A percentile compares a stretch with the other conserved stretches of the same genome.
These are phyloP conservation scores for Piper longum DNA, from an alignment of 164 flowering plant genomes.

Conservation along the genomic window DNA sequence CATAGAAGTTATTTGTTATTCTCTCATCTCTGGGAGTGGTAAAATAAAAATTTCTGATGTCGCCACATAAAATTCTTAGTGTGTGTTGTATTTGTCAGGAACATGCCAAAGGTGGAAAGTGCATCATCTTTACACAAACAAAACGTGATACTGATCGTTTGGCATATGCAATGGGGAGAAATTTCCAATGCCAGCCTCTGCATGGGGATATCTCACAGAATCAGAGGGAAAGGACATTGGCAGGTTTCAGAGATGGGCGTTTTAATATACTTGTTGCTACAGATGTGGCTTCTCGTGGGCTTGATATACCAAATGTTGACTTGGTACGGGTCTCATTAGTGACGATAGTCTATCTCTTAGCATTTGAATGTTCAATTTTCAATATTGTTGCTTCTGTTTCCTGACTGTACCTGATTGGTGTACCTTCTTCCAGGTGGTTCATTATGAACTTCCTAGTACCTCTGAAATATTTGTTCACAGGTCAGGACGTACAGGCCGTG, in stretches of 20 bases:
- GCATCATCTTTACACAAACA: conserved; percentile 29
- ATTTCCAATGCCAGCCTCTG: conserved; percentile 20
- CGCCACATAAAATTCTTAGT: not conserved
- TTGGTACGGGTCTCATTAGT: conserved; percentile 13
- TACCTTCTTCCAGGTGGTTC: conserved; percentile 39
- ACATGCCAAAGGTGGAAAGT: conserved; percentile 26
- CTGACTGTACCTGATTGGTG: not conserved
- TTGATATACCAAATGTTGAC: conserved; percentile 37
- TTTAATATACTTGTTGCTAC: conserved; percentile 28
- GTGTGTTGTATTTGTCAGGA: conserved; percentile 9
- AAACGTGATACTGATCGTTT: conserved; percentile 30
- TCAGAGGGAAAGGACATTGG: conserved; percentile 29
- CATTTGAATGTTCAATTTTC: too few species aligned
- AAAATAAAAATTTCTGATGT: not conserved
- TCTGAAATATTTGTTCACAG: conserved; percentile 91
- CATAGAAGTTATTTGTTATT: too few species aligned
- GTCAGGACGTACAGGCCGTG: conserved; percentile 95
- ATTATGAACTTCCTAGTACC: conserved; percentile 67
- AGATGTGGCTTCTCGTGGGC: conserved; percentile 42
- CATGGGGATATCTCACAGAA: conserved; percentile 31
- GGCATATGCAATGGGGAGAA: conserved; percentile 18
- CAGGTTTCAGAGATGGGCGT: conserved; percentile 26
- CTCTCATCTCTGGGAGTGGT: too few species aligned
- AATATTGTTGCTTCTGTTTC: too few species aligned
- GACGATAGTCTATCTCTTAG: too few species aligned